A percentile compares a stretch with the other conserved stretches of the same genome.
phyloP scores from a whole-genome alignment of 164 flowering plant species.

The Vitis amurensis region DNA sequence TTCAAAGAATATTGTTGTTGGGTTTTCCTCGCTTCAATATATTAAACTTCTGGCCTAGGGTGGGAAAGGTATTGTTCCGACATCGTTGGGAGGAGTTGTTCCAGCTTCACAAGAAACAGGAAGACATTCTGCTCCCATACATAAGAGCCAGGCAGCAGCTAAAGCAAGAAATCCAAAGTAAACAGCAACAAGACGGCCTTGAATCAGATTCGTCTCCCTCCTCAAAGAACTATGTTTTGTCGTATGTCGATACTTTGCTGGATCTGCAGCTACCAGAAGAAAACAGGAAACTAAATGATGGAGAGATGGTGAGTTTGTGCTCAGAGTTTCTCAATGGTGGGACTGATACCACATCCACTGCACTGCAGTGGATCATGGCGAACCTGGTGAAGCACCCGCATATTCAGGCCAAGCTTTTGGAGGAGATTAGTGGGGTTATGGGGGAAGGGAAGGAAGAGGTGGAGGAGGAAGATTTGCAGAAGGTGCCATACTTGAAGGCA shows the following conservation, averaged over 20 bases:
- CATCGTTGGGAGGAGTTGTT: background rate
- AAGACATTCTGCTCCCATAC: background rate
- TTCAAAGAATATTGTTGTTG: background rate
- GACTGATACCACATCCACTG: slow-evolving; percentile 27
- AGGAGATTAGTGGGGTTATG: slow-evolving; percentile 25
- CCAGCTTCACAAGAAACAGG: background rate
- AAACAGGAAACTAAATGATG: slow-evolving; percentile 19
- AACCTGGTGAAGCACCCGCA: slow-evolving; percentile 39
- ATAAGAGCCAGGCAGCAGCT: background rate
- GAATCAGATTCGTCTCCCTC: no score
- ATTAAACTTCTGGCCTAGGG: slow-evolving; percentile 6
- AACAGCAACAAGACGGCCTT: no score
- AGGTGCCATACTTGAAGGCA: slow-evolving; percentile 35
- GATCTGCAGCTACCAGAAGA: slow-evolving; percentile 11
- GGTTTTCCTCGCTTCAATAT: background rate
- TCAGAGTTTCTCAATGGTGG: slow-evolving; percentile 33
- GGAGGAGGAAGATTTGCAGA: slow-evolving; percentile 29
- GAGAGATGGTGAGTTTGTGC: slow-evolving; percentile 22
- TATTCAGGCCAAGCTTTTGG: slow-evolving; percentile 31
- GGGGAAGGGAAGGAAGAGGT: slow-evolving; percentile 11
- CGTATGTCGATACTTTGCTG: slow-evolving; percentile 15
- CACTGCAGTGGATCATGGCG: slow-evolving; percentile 39
- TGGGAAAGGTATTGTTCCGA: slow-evolving; percentile 5
- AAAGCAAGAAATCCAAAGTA: background rate
- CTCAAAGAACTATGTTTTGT: background rate